Conservation (phyloP, 2,329 filamentous ascomycete species). For the Trichoderma endophyticum region DNA sequence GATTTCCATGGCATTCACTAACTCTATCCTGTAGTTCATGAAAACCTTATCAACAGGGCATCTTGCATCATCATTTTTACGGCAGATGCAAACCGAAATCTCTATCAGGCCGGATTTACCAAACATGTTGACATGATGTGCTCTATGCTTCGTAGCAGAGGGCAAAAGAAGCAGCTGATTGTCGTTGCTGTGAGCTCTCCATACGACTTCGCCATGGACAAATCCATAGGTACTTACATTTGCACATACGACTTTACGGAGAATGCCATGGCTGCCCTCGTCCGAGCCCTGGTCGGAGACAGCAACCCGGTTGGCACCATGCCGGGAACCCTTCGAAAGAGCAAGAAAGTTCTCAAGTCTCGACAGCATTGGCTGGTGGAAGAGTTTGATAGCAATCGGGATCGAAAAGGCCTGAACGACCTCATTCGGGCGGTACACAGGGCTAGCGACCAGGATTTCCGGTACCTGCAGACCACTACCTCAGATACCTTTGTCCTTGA, state of each 20-base stretch:
- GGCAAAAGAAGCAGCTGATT: conserved; percentile 83
- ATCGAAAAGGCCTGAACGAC: conserved; percentile 69
- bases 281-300: conserved; percentile 80
- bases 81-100: conserved; percentile 87
- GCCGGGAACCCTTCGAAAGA: conserved; percentile 77
- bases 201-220: conserved; percentile 94
- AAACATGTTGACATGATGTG: conserved; percentile 97
- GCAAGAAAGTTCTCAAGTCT: conserved; percentile 82
- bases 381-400: conserved; percentile 75
- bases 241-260: conserved; percentile 98
- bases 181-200: conserved; percentile 93
- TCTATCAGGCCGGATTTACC: conserved; percentile 91
- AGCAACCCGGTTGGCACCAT: conserved; percentile 57
- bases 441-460: conserved; percentile 61
- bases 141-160: conserved; percentile 71
- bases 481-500: conserved; percentile 74
- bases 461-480: conserved; percentile 66
- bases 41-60: conserved; percentile 85
- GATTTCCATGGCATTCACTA: neutral
- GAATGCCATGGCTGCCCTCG: conserved; percentile 79
- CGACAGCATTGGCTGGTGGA: conserved; percentile 94
- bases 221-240: conserved; percentile 83
- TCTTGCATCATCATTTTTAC: conserved; percentile 88
- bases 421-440: conserved; percentile 69
- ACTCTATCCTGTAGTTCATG: conserved; percentile 60